Evolutionary conservation across 2,329 filamentous ascomycete species (phyloP), one percentile per base, ranked within the genome.

Genomic region (Cladosporium oxysporum): DNA sequence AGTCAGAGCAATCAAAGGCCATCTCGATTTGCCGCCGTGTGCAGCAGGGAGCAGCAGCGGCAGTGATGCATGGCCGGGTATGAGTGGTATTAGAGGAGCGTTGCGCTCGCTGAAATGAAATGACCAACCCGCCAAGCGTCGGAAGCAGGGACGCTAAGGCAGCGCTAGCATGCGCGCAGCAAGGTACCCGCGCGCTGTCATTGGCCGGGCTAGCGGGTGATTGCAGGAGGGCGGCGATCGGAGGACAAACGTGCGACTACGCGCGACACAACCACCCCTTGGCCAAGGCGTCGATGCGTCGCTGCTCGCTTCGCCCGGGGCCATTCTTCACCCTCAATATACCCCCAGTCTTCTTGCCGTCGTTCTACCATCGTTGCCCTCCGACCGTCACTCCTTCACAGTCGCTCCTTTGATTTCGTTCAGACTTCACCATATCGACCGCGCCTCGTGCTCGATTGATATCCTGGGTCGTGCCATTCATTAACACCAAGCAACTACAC

Each of bases 261-360:
- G 50, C 61, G 61, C 61, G 50, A 57, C 61, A 62, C 59, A 52
- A 63, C 44, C 44, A 47, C 60, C 60, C 49, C 29, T 55, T 21
- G 28, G 52, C 53, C 41, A 47, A 47, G 60, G 60, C 49, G 47
- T 28, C 23, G 60, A 49, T 49, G 60, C 44, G 18, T 14, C 49
- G 44, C 26, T 41, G 26, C 18, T 33, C 31, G 41, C 41, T 47
- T 47, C 41, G 41, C 41, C 41, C 41, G 41, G 41, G 41, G 41
- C 26, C 61, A 63, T 63, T 63, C 61, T 63, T 63, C 61, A 63
- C 50, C 61, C 50, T 63, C 61, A 55, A 35, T 33, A 33, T 47
- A 35, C 61, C 61, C 60, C 60, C 60, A 62, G 60, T 44, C 55
- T 26, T 55, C 60, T 21, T 21, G 35, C 50, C 50, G 57, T 47